Evolutionary conservation across 2,329 filamentous ascomycete species (phyloP).

Genomic region (Dactylella cylindrospora): DNA sequence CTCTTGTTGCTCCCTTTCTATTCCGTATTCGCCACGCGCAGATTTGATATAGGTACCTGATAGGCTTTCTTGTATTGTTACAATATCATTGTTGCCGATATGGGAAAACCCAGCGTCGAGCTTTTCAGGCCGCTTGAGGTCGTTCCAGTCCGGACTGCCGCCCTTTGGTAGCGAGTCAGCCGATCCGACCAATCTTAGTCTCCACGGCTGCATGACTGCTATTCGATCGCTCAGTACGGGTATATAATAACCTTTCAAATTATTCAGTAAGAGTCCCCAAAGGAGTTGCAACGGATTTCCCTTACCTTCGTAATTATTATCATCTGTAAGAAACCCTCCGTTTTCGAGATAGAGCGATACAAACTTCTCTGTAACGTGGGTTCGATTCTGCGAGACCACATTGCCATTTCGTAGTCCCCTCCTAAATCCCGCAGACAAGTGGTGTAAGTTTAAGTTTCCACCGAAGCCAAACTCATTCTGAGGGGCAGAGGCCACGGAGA

Average conservation of each 20-base stretch:
- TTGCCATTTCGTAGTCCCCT: neutral
- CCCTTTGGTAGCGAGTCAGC: neutral
- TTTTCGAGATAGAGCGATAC: neutral
- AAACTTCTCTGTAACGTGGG: neutral
- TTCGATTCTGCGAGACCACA: neutral
- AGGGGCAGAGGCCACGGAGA: neutral
- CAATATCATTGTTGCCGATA: neutral
- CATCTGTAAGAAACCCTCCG: neutral
- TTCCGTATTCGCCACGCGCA: too few species aligned
- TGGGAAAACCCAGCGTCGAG: neutral
- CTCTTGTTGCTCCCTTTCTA: too few species aligned
- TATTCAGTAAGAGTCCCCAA: too few species aligned
- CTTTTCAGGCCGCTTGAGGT: too few species aligned
- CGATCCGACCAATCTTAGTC: neutral
- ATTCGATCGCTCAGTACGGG: neutral
- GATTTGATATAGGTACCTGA: neutral
- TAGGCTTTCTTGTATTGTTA: neutral
- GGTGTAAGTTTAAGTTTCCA: neutral
- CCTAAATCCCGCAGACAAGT: neutral
- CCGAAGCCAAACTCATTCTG: constrained; percentile 1
- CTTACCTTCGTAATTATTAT: neutral
- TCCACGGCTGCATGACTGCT: neutral
- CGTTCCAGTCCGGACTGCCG: too few species aligned
- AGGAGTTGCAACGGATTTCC: neutral
- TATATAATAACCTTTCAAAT: neutral